Evolutionary conservation across 176 grass and related monocot species (phyloP).

Genomic region (Aegilops sharonensis): DNA sequence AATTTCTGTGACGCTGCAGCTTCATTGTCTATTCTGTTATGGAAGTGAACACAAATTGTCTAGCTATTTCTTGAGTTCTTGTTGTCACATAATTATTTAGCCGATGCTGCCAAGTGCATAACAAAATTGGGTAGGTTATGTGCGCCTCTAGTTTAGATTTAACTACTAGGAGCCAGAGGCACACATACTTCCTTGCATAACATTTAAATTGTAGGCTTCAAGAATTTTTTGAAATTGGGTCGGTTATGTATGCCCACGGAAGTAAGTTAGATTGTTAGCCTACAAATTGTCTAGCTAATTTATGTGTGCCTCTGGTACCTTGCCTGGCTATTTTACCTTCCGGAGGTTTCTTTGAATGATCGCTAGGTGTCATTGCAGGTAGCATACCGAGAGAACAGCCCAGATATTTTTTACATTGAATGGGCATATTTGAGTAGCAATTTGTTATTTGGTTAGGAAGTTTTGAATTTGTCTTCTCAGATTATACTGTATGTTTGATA

Average conservation of each 20-base stretch:
- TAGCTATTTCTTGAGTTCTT: not conserved
- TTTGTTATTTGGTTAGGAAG: not conserved
- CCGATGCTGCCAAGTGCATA: not conserved
- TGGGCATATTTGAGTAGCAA: not conserved
- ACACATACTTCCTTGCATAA: too few species aligned
- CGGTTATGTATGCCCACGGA: too few species aligned
- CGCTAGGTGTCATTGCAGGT: not conserved
- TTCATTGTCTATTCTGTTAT: not conserved
- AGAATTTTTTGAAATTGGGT: too few species aligned
- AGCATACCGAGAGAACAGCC: not conserved
- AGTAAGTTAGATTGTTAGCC: too few species aligned
- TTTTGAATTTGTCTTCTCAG: conserved; percentile 26
- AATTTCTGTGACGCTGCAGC: not conserved
- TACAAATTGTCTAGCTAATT: too few species aligned
- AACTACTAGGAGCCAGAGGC: too few species aligned
- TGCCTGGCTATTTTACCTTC: too few species aligned
- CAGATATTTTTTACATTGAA: not conserved
- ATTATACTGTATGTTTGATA: not conserved
- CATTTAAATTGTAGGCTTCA: too few species aligned
- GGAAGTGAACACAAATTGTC: not conserved
- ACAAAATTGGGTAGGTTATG: too few species aligned
- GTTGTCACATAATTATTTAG: not conserved
- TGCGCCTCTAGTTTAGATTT: too few species aligned
- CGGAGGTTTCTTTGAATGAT: not conserved
- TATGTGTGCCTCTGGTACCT: too few species aligned